Percentiles rank a stretch among this genome's conserved stretches.
Evolutionary conservation across 2,329 filamentous ascomycete genomes (phyloP).

Genomic region (Ramularia endophylla): DNA sequence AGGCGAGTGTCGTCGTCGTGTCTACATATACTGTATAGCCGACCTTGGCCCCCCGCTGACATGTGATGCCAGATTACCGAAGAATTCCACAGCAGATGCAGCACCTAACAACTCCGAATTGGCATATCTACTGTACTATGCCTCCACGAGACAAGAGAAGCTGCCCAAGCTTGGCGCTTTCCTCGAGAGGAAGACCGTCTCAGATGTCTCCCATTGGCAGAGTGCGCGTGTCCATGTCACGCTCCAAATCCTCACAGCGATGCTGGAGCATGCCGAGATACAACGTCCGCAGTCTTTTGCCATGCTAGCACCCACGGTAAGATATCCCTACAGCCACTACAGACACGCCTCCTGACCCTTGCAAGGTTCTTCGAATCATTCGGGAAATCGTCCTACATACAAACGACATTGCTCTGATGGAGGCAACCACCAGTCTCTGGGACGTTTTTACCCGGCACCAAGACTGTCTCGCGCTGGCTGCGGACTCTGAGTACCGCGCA

Average conservation of each 20-base stretch:
- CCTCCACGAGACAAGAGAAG: conserved; percentile 88
- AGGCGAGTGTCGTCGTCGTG: conserved; percentile 41
- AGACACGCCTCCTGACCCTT: conserved; percentile 3
- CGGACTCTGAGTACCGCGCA: conserved; percentile 73
- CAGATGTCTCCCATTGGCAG: conserved; percentile 82
- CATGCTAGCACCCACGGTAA: conserved; percentile 62
- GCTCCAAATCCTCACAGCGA: conserved; percentile 80
- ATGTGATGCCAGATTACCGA: conserved; percentile 53
- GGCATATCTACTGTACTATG: conserved; percentile 95
- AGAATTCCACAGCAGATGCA: conserved; percentile 76
- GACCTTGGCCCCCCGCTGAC: too few relatives aligned
- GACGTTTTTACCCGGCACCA: conserved; percentile 84
- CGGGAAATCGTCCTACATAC: conserved; percentile 70
- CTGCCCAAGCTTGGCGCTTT: conserved; percentile 94
- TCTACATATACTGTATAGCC: too few relatives aligned
- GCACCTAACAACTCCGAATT: conserved; percentile 96
- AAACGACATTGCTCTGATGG: conserved; percentile 84
- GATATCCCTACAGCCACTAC: neutral
- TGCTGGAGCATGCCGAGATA: conserved; percentile 69
- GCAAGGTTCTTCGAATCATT: conserved; percentile 75
- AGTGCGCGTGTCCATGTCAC: conserved; percentile 87
- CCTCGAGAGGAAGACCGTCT: conserved; percentile 86
- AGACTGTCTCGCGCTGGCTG: conserved; percentile 76
- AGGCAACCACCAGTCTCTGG: conserved; percentile 82
- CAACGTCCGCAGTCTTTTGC: conserved; percentile 76